Conservation (phyloP, 768 basidiomycete genomes). For the Cyclocybe cylindracea region DNA sequence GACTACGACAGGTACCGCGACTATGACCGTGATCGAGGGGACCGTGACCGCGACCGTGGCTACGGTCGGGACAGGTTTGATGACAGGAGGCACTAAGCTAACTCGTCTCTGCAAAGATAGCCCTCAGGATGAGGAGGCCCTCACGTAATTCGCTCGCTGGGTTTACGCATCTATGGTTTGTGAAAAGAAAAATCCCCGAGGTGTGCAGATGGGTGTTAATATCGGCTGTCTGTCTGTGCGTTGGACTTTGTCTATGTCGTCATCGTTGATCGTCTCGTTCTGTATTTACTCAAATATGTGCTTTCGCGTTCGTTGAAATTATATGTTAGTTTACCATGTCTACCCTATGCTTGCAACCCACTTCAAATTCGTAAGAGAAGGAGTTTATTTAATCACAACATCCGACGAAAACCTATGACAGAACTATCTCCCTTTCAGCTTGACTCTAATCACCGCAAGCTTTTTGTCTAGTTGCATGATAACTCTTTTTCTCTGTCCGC, state of each 20-base stretch:
- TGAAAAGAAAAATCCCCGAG: no score
- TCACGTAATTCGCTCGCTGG: no score
- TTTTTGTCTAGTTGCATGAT: not conserved
- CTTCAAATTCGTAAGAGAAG: no score
- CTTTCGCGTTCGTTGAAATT: no score
- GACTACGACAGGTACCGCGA: slow-evolving; percentile 50
- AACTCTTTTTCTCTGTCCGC: not conserved
- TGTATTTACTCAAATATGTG: not conserved
- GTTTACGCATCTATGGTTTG: no score
- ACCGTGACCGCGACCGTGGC: slow-evolving; percentile 36
- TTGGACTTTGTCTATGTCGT: not conserved
- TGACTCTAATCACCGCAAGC: not conserved
- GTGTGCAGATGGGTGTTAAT: not conserved
- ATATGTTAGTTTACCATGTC: no score
- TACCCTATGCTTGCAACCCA: no score
- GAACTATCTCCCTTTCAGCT: not conserved
- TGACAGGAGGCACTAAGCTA: slow-evolving; percentile 33
- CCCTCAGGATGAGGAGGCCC: no score
- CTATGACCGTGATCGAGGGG: slow-evolving; percentile 41
- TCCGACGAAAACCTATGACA: no score
- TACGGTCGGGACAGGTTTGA: slow-evolving; percentile 34
- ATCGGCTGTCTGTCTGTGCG: not conserved
- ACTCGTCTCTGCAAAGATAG: no score
- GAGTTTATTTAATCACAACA: no score
- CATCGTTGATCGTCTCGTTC: not conserved